Conservation (phyloP, 495 filamentous ascomycete species). For the Aspergillus avenaceus region DNA sequence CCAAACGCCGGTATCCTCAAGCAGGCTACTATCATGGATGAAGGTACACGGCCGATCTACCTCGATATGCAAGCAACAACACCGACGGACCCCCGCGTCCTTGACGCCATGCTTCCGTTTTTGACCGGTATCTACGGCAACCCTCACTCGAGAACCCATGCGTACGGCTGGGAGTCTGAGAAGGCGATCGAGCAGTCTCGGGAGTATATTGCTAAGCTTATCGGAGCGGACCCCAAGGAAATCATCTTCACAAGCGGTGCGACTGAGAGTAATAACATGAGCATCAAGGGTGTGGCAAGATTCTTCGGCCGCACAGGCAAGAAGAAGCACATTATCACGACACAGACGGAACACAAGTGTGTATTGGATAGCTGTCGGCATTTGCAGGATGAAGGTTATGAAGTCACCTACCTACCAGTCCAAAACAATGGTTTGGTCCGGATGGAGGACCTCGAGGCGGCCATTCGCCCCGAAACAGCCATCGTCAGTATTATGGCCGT, state of each 20-base stretch:
- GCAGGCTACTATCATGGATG: slow-evolving; percentile 88
- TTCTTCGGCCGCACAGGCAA: slow-evolving; percentile 91
- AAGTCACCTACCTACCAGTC: slow-evolving; percentile 93
- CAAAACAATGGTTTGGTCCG: slow-evolving; percentile 77
- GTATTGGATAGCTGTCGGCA: slow-evolving; percentile 95
- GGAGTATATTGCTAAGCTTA: slow-evolving; percentile 74
- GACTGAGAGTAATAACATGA: slow-evolving; percentile 99
- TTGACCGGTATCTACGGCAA: slow-evolving; percentile 94
- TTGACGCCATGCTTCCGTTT: slow-evolving; percentile 96
- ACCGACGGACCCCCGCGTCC: slow-evolving; percentile 87
- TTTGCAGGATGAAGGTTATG: slow-evolving; percentile 93
- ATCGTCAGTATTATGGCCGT: slow-evolving; percentile 98
- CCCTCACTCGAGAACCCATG: slow-evolving; percentile 94
- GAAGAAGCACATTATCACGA: slow-evolving; percentile 98
- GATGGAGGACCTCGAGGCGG: slow-evolving; percentile 80
- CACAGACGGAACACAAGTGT: slow-evolving; percentile 98
- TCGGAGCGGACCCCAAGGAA: slow-evolving; percentile 94
- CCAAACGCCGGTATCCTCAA: slow-evolving; percentile 85
- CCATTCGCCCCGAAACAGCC: slow-evolving; percentile 85
- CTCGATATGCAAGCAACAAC: slow-evolving; percentile 99
- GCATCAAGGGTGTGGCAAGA: slow-evolving; percentile 92
- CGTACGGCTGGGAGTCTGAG: slow-evolving; percentile 98
- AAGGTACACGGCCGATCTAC: slow-evolving; percentile 92
- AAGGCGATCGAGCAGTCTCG: slow-evolving; percentile 86
- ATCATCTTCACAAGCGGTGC: slow-evolving; percentile 98